phyloP scores from a whole-genome alignment of 2,329 filamentous ascomycete genomes.

The Periconia sp. region DNA sequence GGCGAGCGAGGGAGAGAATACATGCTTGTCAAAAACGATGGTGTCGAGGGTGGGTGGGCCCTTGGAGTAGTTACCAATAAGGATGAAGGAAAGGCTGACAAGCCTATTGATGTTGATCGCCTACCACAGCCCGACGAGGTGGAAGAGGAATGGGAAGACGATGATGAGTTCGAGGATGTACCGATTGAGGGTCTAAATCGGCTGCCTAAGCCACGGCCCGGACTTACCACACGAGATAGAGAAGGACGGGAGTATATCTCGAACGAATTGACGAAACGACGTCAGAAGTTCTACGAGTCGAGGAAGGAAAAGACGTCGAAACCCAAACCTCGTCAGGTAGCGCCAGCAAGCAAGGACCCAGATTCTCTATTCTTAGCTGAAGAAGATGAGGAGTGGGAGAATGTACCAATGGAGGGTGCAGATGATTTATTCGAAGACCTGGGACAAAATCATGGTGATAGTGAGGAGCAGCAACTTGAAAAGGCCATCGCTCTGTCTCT shows the following conservation, averaged over 20 bases:
- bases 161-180: slow-evolving; percentile 88
- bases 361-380: slow-evolving; percentile 64
- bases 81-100: slow-evolving; percentile 79
- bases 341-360: slow-evolving; percentile 46
- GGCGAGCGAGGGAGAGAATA: slow-evolving; percentile 93
- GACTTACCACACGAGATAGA: slow-evolving; percentile 29
- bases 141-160: slow-evolving; percentile 71
- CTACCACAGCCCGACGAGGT: slow-evolving; percentile 57
- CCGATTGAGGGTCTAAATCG: slow-evolving; percentile 89
- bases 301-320: slow-evolving; percentile 30
- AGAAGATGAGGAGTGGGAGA: slow-evolving; percentile 49
- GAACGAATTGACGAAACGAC: slow-evolving; percentile 49
- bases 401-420: slow-evolving; percentile 51
- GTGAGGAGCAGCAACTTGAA: slow-evolving; percentile 77
- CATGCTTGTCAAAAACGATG: slow-evolving; percentile 93
- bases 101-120: slow-evolving; percentile 90
- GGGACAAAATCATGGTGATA: slow-evolving; percentile 53
- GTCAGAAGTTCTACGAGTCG: slow-evolving; percentile 56
- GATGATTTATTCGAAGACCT: slow-evolving; percentile 65
- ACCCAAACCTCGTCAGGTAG: slow-evolving; percentile 20
- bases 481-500: slow-evolving; percentile 86
- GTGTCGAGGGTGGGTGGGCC: slow-evolving; percentile 94
- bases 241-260: slow-evolving; percentile 46
- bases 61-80: slow-evolving; percentile 89
- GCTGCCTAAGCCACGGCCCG: slow-evolving; percentile 66